Percentiles rank a stretch among this genome's conserved stretches.
These are phyloP conservation scores for Tolypocladium tundrense DNA, from an alignment of 2,329 filamentous ascomycete genomes.

Conservation along the genomic window DNA sequence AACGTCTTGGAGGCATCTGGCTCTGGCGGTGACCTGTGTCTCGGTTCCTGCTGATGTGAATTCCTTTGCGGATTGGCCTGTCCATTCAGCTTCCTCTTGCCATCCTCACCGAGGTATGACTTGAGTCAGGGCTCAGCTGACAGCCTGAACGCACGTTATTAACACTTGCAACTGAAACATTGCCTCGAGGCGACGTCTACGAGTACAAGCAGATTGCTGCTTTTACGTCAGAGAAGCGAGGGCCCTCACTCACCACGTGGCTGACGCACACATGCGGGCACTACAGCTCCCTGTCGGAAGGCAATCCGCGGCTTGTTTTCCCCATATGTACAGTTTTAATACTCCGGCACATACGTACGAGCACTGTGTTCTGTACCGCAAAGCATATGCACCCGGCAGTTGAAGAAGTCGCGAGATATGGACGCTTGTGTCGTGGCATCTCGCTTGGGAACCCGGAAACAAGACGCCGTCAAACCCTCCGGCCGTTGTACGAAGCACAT, in stretches of 20 bases:
- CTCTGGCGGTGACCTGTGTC: background rate
- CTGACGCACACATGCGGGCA: background rate
- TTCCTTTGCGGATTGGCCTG: background rate
- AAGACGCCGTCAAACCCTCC: background rate
- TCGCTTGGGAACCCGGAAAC: background rate
- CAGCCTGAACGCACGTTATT: background rate
- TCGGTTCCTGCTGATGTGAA: background rate
- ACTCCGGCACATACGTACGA: background rate
- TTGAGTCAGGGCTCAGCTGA: background rate
- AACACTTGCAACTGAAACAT: background rate
- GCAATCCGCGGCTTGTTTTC: background rate
- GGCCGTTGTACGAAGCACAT: background rate
- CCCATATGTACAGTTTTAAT: background rate
- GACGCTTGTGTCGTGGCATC: background rate
- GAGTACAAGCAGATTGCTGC: background rate
- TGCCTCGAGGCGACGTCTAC: background rate
- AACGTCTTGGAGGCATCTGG: background rate
- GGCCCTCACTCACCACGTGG: constrained; percentile 3
- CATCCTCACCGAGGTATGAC: background rate
- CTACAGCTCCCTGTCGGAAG: background rate
- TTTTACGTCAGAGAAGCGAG: constrained; percentile 1
- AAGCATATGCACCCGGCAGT: background rate
- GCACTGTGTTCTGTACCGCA: background rate
- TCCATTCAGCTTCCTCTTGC: background rate
- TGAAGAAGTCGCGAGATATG: background rate